Conservation (phyloP, 176 grass and related monocot species). For the Triticum monococcum region DNA sequence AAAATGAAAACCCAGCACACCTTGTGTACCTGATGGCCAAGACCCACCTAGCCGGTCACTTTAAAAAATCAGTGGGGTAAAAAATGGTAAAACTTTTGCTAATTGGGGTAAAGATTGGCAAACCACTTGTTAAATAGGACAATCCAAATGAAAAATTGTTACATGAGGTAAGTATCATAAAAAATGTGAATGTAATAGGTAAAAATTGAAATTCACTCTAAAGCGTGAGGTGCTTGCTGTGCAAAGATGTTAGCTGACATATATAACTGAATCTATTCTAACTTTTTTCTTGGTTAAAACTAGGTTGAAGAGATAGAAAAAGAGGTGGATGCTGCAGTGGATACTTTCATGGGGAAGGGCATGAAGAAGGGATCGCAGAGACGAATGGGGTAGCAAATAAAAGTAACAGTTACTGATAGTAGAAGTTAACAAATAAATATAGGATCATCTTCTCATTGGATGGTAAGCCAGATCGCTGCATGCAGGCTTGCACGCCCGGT, state of each 20-base stretch:
- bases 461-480: too few species aligned
- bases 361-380: not conserved
- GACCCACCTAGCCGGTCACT: too few species aligned
- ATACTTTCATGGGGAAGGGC: constrained; percentile 41
- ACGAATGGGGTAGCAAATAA: not conserved
- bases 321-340: constrained; percentile 38
- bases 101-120: too few species aligned
- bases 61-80: too few species aligned
- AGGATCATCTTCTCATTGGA: not conserved
- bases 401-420: not conserved
- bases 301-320: constrained; percentile 57
- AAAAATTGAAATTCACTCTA: not conserved
- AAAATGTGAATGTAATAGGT: too few species aligned
- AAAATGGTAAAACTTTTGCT: too few species aligned
- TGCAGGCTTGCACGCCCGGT: too few species aligned
- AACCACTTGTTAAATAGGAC: not conserved
- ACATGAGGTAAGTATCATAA: too few species aligned
- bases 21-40: too few species aligned
- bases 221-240: not conserved
- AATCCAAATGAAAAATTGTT: not conserved
- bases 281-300: not conserved
- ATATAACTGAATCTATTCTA: not conserved
- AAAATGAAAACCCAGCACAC: not conserved
- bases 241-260: not conserved
- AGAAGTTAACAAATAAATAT: not conserved